Evolutionary conservation across 2,329 filamentous ascomycete species (phyloP).

Genomic region (Penicillium sp.): DNA sequence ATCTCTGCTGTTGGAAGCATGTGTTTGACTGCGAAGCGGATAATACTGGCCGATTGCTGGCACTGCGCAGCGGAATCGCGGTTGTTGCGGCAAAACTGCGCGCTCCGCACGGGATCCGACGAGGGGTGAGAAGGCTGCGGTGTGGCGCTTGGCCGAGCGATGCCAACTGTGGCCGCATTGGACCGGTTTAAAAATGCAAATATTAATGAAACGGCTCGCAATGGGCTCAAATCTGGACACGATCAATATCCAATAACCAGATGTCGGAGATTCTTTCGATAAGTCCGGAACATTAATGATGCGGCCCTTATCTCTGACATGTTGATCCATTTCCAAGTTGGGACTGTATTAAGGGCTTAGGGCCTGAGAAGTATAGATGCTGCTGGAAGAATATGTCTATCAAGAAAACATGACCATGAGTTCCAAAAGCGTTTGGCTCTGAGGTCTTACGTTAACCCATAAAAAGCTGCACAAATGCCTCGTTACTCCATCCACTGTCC

Average conservation of each 20-base stretch:
- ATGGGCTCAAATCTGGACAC: constrained; percentile 5
- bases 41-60: constrained; percentile 14
- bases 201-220: constrained; percentile 2
- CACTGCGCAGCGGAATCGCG: constrained; percentile 13
- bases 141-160: constrained; percentile 22
- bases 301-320: constrained; percentile 8
- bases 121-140: constrained; percentile 11
- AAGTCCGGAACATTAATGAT: constrained; percentile 22
- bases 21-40: not conserved
- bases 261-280: constrained; percentile 18
- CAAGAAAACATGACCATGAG: not conserved
- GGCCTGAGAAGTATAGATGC: not conserved
- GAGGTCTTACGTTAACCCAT: constrained; percentile 25
- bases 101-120: constrained; percentile 17
- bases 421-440: not conserved
- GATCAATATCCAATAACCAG: constrained; percentile 7
- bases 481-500: constrained; percentile 73
- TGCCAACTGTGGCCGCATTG: constrained; percentile 26
- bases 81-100: constrained; percentile 25
- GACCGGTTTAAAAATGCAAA: constrained; percentile 6
- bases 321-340: not conserved
- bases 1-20: constrained; percentile 27
- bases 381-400: not conserved
- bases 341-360: not conserved
- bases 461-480: constrained; percentile 67